Evolutionary conservation across 192 early-diverging fungal genomes (phyloP), one percentile per base, ranked within the genome.

Genomic region (Backusella australiensis): DNA sequence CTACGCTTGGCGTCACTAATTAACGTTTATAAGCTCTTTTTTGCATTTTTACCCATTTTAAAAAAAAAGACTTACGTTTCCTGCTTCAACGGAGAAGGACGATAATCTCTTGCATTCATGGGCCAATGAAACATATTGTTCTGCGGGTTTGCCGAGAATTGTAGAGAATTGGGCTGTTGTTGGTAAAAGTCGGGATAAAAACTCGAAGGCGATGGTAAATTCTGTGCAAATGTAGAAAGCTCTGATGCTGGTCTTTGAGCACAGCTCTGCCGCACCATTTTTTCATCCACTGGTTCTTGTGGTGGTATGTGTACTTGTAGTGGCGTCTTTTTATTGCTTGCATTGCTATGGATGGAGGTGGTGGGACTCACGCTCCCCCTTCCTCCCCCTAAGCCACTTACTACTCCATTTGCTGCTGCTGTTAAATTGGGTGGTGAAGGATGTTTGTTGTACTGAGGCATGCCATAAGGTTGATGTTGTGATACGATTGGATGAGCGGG

Each of bases 171-270:
- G 15, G 52, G 23, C 26, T 29, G 56, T 23, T 59, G 53, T 69
- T 93, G 90, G 72, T 92, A 93, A 59, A 93, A 90, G 36, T 91
- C 87, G 1, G 92, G 89, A 76, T 93, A 93, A 81, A 93, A 93
- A 0, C 89, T 87, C 4, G 90, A 92, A 15, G 93, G 93, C n/a
- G 91, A 92, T 15, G 93, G 93, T 46, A 94, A 81, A 77, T 88
- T 93, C 76, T 92, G 87, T 4, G 87, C 85, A 76, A 86, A 90
- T 70, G 88, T 83, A 2, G 87, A 88, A 9, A 90, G 85, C 41
- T 53, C 21, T 73, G 72, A 8, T 74, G 53, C 17, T 73, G 72
- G 21, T 56, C 56, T 63, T 9, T 23, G 26, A 29, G 56, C 8
- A 29, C 21, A 63, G 26, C 9, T 63, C 23, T 53, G 52, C 15